Conservation (phyloP, 2,329 filamentous ascomycete genomes). For the Tolypocladium endophyticum region DNA sequence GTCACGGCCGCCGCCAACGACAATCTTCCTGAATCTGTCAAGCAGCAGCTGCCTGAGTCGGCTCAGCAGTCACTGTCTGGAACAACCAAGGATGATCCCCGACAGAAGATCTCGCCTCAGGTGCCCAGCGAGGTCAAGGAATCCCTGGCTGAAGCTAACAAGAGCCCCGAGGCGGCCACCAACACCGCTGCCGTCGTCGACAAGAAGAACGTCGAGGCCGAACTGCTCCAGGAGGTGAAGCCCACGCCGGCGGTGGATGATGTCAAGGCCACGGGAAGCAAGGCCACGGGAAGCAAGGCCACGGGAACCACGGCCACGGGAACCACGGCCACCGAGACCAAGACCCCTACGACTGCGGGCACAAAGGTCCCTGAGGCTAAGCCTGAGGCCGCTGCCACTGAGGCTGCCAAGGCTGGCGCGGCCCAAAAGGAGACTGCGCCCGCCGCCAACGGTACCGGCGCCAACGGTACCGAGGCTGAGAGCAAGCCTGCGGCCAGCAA, state of each 20-base stretch:
- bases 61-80: slow-evolving; percentile 37
- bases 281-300: slow-evolving; percentile 9
- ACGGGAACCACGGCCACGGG: neutral
- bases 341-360: slow-evolving; percentile 3
- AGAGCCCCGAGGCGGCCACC: slow-evolving; percentile 60
- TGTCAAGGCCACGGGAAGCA: slow-evolving; percentile 10
- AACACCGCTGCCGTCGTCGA: slow-evolving; percentile 60
- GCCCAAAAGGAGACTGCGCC: neutral
- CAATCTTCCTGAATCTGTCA: slow-evolving; percentile 43
- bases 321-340: slow-evolving; percentile 10
- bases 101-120: slow-evolving; percentile 34
- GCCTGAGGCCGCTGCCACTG: slow-evolving; percentile 6
- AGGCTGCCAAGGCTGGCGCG: slow-evolving; percentile 4
- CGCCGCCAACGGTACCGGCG: slow-evolving; percentile 4
- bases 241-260: slow-evolving; percentile 23
- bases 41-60: slow-evolving; percentile 37
- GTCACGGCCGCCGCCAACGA: slow-evolving; percentile 29
- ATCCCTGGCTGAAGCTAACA: slow-evolving; percentile 45
- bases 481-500: slow-evolving; percentile 10
- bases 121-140: slow-evolving; percentile 47
- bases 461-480: slow-evolving; percentile 11
- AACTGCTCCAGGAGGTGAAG: slow-evolving; percentile 58
- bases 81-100: slow-evolving; percentile 29
- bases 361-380: slow-evolving; percentile 8
- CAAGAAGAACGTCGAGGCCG: slow-evolving; percentile 63